A percentile compares a stretch with the other conserved stretches of the same genome.
phyloP scores from a whole-genome alignment of 306 rosid genomes.

The Ceratonia siliqua region DNA sequence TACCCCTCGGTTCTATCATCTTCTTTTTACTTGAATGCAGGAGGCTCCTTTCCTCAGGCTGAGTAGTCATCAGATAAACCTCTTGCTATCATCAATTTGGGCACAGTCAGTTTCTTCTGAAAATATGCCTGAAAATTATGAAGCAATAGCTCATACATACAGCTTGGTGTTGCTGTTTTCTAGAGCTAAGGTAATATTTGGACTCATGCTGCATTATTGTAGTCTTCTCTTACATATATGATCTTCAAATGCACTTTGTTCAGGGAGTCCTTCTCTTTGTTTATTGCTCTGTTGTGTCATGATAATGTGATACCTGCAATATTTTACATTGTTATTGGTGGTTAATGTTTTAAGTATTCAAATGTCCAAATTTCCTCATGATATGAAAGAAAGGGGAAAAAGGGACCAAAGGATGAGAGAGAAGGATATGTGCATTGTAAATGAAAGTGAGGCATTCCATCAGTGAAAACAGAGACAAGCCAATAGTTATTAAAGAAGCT shows the following conservation, averaged over 20 bases:
- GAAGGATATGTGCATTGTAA: background rate
- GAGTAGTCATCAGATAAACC: slow-evolving; percentile 75
- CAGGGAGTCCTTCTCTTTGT: slow-evolving; percentile 9
- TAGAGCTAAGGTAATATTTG: slow-evolving; percentile 67
- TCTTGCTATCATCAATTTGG: slow-evolving; percentile 81
- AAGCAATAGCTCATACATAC: slow-evolving; percentile 86
- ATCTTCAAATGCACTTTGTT: slow-evolving; percentile 19
- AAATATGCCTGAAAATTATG: slow-evolving; percentile 85
- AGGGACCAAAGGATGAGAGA: background rate
- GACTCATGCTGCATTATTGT: slow-evolving; percentile 17
- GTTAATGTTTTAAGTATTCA: background rate
- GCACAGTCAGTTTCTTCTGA: slow-evolving; percentile 72
- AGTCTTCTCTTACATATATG: slow-evolving; percentile 25
- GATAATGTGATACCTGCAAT: slow-evolving; percentile 4
- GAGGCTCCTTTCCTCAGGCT: slow-evolving; percentile 59
- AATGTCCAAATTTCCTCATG: slow-evolving; percentile 7
- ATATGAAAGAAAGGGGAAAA: background rate
- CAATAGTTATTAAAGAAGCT: background rate
- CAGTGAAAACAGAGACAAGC: slow-evolving; percentile 2
- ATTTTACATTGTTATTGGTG: slow-evolving; percentile 1
- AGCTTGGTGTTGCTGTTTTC: slow-evolving; percentile 79
- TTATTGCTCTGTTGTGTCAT: slow-evolving; percentile 18
- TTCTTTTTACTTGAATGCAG: slow-evolving; percentile 52
- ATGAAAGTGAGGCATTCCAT: background rate
- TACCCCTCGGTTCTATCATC: too few species aligned